Percentiles rank a stretch among this genome's conserved stretches.
These are phyloP conservation scores for Pichia sporocuriosa DNA, from an alignment of 805 yeast species.

Conservation along the genomic window DNA sequence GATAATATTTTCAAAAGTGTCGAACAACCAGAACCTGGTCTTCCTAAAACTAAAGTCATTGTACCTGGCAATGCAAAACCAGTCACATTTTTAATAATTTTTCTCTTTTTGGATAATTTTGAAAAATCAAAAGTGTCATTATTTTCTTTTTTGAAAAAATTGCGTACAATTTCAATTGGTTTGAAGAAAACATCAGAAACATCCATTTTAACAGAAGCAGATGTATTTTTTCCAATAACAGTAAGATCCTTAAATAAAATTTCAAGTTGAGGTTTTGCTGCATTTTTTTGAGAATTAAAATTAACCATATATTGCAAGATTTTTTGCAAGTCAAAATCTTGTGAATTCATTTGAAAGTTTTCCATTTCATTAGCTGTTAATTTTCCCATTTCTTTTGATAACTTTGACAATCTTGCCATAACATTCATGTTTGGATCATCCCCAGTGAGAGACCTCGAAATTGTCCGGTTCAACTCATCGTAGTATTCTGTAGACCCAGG, in stretches of 20 bases:
- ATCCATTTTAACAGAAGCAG: constrained; percentile 39
- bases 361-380: constrained; percentile 14
- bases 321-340: constrained; percentile 35
- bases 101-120: constrained; percentile 15
- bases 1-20: constrained; percentile 41
- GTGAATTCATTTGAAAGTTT: constrained; percentile 12
- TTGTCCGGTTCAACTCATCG: constrained; percentile 1
- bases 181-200: constrained; percentile 38
- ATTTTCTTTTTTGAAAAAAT: constrained; percentile 16
- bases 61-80: constrained; percentile 39
- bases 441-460: constrained; percentile 1
- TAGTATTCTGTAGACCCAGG: constrained; percentile 7
- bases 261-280: constrained; percentile 36
- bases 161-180: constrained; percentile 16
- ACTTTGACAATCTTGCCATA: constrained; percentile 6
- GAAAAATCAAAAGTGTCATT: constrained; percentile 20
- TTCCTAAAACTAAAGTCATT: constrained; percentile 46
- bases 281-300: constrained; percentile 38
- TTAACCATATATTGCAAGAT: constrained; percentile 32
- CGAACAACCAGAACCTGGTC: constrained; percentile 63
- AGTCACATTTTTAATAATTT: constrained; percentile 18
- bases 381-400: constrained; percentile 11
- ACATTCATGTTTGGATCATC: constrained; percentile 7
- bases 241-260: constrained; percentile 36
- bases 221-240: constrained; percentile 41